These are phyloP conservation scores for Xylaria sp. DNA, from an alignment of 2,329 filamentous ascomycete genomes.

Conservation along the genomic window DNA sequence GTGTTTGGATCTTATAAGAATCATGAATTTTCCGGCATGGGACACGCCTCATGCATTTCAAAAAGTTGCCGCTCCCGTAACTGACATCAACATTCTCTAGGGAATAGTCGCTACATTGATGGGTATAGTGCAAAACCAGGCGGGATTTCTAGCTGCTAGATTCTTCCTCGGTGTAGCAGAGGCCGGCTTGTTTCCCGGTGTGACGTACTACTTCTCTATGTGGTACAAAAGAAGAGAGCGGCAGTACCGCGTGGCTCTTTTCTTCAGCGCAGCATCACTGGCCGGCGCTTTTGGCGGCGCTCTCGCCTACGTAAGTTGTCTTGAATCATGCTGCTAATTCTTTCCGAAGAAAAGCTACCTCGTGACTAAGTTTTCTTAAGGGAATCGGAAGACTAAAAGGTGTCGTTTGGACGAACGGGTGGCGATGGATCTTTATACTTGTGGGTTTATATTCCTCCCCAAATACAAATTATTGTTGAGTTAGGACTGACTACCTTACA, in stretches of 20 bases:
- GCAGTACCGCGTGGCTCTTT: slow-evolving; percentile 66
- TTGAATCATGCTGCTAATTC: too few species aligned
- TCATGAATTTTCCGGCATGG: not conserved
- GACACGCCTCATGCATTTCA: not conserved
- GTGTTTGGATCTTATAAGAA: not conserved
- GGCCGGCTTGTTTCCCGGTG: slow-evolving; percentile 62
- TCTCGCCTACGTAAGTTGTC: slow-evolving; percentile 60
- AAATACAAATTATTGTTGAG: slow-evolving; percentile 45
- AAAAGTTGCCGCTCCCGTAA: not conserved
- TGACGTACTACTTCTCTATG: slow-evolving; percentile 56
- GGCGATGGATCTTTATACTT: slow-evolving; percentile 71
- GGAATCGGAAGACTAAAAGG: slow-evolving; percentile 66
- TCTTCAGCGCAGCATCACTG: slow-evolving; percentile 65
- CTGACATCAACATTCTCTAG: slow-evolving; percentile 24
- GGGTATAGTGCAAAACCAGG: slow-evolving; percentile 62
- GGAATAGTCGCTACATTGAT: slow-evolving; percentile 64
- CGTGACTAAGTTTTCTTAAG: slow-evolving; percentile 44
- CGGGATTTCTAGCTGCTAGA: slow-evolving; percentile 63
- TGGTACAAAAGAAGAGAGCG: slow-evolving; percentile 67
- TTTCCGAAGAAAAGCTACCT: not conserved
- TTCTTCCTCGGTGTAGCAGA: slow-evolving; percentile 68
- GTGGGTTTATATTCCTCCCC: slow-evolving; percentile 49
- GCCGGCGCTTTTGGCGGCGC: slow-evolving; percentile 69
- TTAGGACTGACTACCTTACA: slow-evolving; percentile 53
- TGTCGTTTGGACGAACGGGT: slow-evolving; percentile 63